These are phyloP conservation scores for Avena insularis DNA, from an alignment of 176 grass and related monocot species.

Conservation along the genomic window DNA sequence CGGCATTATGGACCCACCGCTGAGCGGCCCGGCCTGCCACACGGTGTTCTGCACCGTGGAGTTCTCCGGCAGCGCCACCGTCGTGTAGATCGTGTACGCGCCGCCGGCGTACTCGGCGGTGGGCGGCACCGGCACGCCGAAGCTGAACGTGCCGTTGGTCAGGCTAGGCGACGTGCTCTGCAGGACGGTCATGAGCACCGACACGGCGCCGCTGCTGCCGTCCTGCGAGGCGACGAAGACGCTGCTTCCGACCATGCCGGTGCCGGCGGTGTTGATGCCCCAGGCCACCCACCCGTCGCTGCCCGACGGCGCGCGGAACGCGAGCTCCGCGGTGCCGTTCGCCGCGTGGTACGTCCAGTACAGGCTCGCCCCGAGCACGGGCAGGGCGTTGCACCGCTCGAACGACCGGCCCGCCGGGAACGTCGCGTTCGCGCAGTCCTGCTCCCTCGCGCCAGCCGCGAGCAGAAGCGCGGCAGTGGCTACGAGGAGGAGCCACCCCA, in stretches of 20 bases:
- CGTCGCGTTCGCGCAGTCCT: conserved; percentile 44
- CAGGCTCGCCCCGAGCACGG: conserved; percentile 59
- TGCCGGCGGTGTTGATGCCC: conserved; percentile 71
- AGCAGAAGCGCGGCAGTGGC: neutral
- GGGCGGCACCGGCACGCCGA: conserved; percentile 53
- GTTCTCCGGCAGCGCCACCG: conserved; percentile 63
- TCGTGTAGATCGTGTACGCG: conserved; percentile 72
- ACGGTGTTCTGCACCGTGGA: conserved; percentile 63
- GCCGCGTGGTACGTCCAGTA: conserved; percentile 78
- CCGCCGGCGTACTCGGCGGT: conserved; percentile 59
- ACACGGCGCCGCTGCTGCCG: conserved; percentile 26
- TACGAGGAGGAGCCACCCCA: conserved; percentile 25
- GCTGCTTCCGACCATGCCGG: conserved; percentile 65
- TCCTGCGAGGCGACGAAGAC: conserved; percentile 66
- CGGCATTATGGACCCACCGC: conserved; percentile 19
- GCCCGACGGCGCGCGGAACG: conserved; percentile 61
- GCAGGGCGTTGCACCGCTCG: conserved; percentile 53
- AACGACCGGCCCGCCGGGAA: conserved; percentile 61
- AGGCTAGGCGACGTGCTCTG: conserved; percentile 43
- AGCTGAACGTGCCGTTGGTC: conserved; percentile 49
- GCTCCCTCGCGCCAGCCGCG: neutral
- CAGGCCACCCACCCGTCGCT: conserved; percentile 65
- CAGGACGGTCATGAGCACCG: conserved; percentile 48
- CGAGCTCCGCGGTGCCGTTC: conserved; percentile 64
- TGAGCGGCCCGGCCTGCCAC: conserved; percentile 71